These are phyloP conservation scores for Suillus sp. DNA, from an alignment of 768 basidiomycete genomes.

Conservation along the genomic window DNA sequence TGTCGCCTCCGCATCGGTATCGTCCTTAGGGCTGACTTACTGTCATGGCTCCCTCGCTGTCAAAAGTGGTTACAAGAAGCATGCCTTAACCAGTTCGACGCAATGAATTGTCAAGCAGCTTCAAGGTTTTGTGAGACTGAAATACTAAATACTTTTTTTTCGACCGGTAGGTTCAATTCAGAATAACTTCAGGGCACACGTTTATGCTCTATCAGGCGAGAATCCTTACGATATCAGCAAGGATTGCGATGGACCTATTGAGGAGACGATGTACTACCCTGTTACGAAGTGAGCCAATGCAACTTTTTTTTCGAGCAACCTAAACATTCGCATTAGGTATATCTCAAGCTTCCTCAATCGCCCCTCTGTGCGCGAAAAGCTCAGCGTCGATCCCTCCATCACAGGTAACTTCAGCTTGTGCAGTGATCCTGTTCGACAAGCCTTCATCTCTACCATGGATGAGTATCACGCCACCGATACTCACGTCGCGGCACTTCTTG, in stretches of 20 bases:
- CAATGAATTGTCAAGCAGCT: conserved; percentile 68
- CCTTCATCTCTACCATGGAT: conserved; percentile 53
- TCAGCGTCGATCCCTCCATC: conserved; percentile 62
- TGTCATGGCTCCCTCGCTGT: conserved; percentile 66
- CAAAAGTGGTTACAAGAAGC: conserved; percentile 52
- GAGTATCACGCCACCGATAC: conserved; percentile 27
- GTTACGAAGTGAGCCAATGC: conserved; percentile 42
- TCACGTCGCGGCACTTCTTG: conserved; percentile 56
- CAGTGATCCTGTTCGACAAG: conserved; percentile 43
- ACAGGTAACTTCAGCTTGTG: conserved; percentile 43
- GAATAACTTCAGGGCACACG: not conserved
- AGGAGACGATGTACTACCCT: conserved; percentile 59
- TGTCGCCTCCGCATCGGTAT: conserved; percentile 12
- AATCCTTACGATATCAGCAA: conserved; percentile 73
- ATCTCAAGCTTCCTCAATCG: conserved; percentile 66
- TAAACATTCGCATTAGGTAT: conserved; percentile 38
- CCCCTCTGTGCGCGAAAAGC: conserved; percentile 48
- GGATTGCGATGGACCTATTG: conserved; percentile 51
- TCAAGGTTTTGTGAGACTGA: conserved; percentile 62
- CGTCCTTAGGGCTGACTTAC: not conserved
- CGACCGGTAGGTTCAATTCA: conserved; percentile 32
- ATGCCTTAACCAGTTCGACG: conserved; percentile 70
- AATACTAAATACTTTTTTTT: conserved; percentile 29
- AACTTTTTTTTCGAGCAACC: conserved; percentile 3
- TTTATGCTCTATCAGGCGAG: conserved; percentile 32